Conservation (phyloP, 1,284 basidiomycete species). For the Cryptococcus jaspeensis region DNA sequence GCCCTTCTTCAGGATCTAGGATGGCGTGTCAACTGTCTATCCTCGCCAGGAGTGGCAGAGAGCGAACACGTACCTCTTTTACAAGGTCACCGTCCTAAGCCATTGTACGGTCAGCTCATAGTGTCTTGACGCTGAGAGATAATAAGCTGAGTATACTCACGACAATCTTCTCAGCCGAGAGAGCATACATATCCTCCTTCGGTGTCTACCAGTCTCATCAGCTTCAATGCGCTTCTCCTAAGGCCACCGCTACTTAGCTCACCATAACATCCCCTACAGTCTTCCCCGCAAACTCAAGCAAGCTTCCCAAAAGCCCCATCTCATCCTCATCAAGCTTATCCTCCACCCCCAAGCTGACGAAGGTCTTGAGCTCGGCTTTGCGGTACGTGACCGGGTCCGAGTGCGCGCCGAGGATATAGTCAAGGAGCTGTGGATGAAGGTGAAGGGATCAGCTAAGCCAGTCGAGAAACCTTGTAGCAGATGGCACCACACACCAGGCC, state of each 20-base stretch:
- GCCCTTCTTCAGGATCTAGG: slow-evolving; percentile 29
- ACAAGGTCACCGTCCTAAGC: slow-evolving; percentile 61
- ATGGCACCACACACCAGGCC: slow-evolving; percentile 37
- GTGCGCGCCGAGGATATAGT: slow-evolving; percentile 54
- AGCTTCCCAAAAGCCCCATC: slow-evolving; percentile 77
- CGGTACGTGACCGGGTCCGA: slow-evolving; percentile 69
- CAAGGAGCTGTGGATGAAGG: slow-evolving; percentile 49
- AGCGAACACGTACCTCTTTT: slow-evolving; percentile 59
- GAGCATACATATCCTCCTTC: slow-evolving; percentile 53
- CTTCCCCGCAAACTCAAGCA: slow-evolving; percentile 78
- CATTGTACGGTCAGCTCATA: background rate
- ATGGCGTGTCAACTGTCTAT: background rate
- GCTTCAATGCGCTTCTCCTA: background rate
- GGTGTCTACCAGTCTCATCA: slow-evolving; percentile 40
- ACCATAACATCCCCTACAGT: slow-evolving; percentile 74
- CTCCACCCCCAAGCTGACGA: slow-evolving; percentile 67
- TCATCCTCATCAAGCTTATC: slow-evolving; percentile 79
- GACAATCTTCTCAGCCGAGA: slow-evolving; percentile 53
- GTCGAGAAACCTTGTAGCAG: slow-evolving; percentile 40
- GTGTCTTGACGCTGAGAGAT: background rate
- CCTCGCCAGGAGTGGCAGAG: background rate
- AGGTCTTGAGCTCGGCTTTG: slow-evolving; percentile 85
- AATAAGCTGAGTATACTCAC: slow-evolving; percentile 15
- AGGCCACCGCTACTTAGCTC: slow-evolving; percentile 2
- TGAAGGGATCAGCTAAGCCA: slow-evolving; percentile 16